Evolutionary conservation across 2,329 filamentous ascomycete species (phyloP).

Genomic region (Stemphylium vesicarium): DNA sequence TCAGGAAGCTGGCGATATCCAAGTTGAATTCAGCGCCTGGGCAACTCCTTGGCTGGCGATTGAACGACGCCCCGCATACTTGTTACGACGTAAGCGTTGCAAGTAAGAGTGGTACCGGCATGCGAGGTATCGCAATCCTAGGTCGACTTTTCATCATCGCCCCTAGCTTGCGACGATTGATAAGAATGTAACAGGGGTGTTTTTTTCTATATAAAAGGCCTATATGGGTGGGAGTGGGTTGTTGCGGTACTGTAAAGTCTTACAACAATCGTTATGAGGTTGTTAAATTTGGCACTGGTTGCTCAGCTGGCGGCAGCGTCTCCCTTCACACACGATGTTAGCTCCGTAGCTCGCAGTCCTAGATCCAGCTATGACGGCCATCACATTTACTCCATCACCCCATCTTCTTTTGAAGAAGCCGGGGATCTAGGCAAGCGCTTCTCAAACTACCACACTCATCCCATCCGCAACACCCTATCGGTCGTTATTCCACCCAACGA

Average conservation of each 20-base stretch:
- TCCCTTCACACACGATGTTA: slow-evolving; percentile 5
- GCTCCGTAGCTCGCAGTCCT: slow-evolving; percentile 1
- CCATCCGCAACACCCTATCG: slow-evolving; percentile 26
- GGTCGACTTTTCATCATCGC: slow-evolving; percentile 6
- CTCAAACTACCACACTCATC: slow-evolving; percentile 27
- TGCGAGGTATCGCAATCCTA: not conserved
- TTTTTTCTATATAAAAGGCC: not conserved
- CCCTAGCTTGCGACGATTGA: slow-evolving; percentile 1
- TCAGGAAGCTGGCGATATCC: slow-evolving; percentile 25
- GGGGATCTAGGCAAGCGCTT: slow-evolving; percentile 20
- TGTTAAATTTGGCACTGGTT: slow-evolving; percentile 11
- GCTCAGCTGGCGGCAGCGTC: slow-evolving; percentile 22
- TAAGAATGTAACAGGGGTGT: not conserved
- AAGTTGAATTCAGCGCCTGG: slow-evolving; percentile 7
- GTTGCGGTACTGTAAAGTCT: not conserved
- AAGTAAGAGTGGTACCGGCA: not conserved
- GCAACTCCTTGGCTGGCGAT: slow-evolving; percentile 13
- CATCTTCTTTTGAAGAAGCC: slow-evolving; percentile 23
- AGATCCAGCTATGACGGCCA: slow-evolving; percentile 26
- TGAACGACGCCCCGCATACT: slow-evolving; percentile 9
- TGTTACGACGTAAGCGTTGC: not conserved
- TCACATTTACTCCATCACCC: slow-evolving; percentile 27
- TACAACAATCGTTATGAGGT: slow-evolving; percentile 14
- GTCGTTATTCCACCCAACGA: slow-evolving; percentile 51
- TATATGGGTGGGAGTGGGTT: not conserved